Base-by-base conservation (phyloP, 148 eudicot species). In the Arbutus unedo region DNA sequence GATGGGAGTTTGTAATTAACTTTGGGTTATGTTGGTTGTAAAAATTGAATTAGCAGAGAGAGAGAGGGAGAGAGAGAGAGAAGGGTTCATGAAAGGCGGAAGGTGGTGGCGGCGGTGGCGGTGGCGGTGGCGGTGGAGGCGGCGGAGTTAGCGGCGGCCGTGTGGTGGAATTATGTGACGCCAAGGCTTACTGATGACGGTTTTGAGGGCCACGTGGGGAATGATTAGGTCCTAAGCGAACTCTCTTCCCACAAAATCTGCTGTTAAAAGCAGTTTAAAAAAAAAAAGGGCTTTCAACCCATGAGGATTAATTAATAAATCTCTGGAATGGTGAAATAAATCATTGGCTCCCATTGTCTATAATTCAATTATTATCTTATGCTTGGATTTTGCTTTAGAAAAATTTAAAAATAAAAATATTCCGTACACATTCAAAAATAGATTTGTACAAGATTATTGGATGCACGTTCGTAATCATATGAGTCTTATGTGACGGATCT, bases 11-110 rank as follows among this genome's bases (percentile, higher is more conserved):
- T 74, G 77, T 74, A 75, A 50, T 75, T 21, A 75, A 50, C 57
- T 77, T 53, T 16, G 79, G 45, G 31, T 16, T 51, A 31, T n/a
- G 81, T 60, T 15, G n/a, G 38, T 48, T 79, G 82, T 79, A 79
- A 79, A 79, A 49, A 50, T 49, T 23, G n/a, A 10, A 9, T n/a
- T 4, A 19, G 11, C n/a, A 16, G 19, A 16, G 2, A 14, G 18
- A 11, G 43, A 4, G 7, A 13, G 16, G n/a, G n/a, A 21, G 62
- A 21, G 21, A 50, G 71, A 60, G 50, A 18, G 3, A 2, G 74
- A 64, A 13, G 51, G 79, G 16, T 15, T 76, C 62, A 53, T 11
- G 62, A 5, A 53, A 13, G 80, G 50, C 18, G 0, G 49, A 56
- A 4, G 23, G 8, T 44, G 78, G 56, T 0, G 44, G 59, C 21